Evolutionary conservation across 192 early-diverging fungal species (phyloP).

Genomic region (Coemansia biformis): DNA sequence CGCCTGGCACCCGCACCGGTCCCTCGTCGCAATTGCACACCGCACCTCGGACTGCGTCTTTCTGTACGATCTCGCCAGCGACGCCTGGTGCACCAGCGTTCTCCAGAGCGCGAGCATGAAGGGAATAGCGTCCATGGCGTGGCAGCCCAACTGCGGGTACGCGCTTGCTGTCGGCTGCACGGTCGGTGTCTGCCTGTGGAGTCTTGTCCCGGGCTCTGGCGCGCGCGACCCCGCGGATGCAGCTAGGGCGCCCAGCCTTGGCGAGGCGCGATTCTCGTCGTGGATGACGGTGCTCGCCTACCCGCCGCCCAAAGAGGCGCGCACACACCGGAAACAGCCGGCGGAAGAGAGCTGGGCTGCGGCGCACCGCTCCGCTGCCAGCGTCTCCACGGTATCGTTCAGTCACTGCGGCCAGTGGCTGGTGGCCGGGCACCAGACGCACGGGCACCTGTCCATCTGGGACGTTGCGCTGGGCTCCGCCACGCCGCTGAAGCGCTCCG

Average conservation of each 20-base stretch:
- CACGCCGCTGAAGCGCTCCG: slow-evolving; percentile 40
- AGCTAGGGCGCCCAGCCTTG: slow-evolving; percentile 21
- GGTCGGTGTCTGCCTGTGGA: slow-evolving; percentile 47
- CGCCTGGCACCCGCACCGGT: slow-evolving; percentile 71
- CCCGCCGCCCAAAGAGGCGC: slow-evolving; percentile 8
- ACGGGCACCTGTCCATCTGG: slow-evolving; percentile 45
- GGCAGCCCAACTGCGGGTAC: slow-evolving; percentile 47
- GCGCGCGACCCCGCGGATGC: slow-evolving; percentile 1
- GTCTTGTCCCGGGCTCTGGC: slow-evolving; percentile 17
- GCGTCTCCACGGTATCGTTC: slow-evolving; percentile 43
- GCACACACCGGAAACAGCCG: slow-evolving; percentile 9
- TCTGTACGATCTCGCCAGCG: slow-evolving; percentile 61
- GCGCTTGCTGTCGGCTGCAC: slow-evolving; percentile 44
- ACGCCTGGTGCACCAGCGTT: slow-evolving; percentile 48
- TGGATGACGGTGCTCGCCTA: slow-evolving; percentile 46
- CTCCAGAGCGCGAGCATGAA: slow-evolving; percentile 41
- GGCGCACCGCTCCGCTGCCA: slow-evolving; percentile 17
- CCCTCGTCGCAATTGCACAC: slow-evolving; percentile 65
- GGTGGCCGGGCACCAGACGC: slow-evolving; percentile 30
- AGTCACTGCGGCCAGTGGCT: slow-evolving; percentile 48
- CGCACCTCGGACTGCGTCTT: slow-evolving; percentile 57
- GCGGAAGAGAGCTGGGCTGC: neutral
- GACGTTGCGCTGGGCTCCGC: slow-evolving; percentile 44
- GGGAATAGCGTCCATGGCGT: slow-evolving; percentile 42
- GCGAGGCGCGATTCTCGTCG: slow-evolving; percentile 26